These are phyloP conservation scores for Carpinus viminea DNA, from an alignment of 306 rosid genomes.

Conservation along the genomic window DNA sequence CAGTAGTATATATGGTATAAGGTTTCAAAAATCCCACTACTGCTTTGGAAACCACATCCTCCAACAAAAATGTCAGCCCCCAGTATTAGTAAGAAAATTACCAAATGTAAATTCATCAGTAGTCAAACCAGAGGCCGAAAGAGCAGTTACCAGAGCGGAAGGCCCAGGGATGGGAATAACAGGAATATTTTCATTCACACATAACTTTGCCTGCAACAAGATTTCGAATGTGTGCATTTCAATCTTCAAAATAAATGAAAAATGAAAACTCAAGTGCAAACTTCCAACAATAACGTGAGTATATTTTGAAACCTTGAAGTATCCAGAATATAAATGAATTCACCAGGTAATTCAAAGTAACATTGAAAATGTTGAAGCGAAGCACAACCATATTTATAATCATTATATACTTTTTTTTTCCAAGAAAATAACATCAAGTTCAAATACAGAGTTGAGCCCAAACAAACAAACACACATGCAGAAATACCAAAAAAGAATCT, in stretches of 20 bases:
- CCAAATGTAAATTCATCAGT: constrained; percentile 87
- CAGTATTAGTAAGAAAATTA: constrained; percentile 33
- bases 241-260: constrained; percentile 4
- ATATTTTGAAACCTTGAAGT: not conserved
- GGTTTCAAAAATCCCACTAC: constrained; percentile 21
- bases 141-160: constrained; percentile 86
- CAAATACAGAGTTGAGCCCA: no score
- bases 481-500: not conserved
- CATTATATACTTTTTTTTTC: not conserved
- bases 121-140: constrained; percentile 81
- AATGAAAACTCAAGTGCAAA: not conserved
- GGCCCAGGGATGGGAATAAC: constrained; percentile 94
- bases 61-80: constrained; percentile 12
- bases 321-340: not conserved
- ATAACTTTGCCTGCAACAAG: constrained; percentile 74
- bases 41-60: not conserved
- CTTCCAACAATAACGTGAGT: not conserved
- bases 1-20: constrained; percentile 20
- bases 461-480: not conserved
- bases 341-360: not conserved
- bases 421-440: not conserved
- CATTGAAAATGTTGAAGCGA: not conserved
- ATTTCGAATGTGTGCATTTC: not conserved
- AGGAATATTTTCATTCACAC: constrained; percentile 65
- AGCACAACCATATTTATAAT: not conserved